phyloP scores from a whole-genome alignment of 257 asterid genomes.

The Schizonepeta tenuifolia region DNA sequence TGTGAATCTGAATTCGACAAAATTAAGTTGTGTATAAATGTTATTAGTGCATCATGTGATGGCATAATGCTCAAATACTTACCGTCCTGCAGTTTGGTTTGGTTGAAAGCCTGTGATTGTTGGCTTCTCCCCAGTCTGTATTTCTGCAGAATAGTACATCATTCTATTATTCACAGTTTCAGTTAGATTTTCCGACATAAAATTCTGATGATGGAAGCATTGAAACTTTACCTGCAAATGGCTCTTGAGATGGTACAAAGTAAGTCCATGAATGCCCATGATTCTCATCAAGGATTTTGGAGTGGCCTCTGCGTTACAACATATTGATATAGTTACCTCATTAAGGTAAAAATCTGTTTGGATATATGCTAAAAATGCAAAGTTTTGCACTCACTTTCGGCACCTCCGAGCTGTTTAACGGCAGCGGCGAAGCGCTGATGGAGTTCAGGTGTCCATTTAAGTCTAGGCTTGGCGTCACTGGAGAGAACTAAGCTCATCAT shows the following conservation, averaged over 20 bases:
- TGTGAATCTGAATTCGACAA: conserved; percentile 44
- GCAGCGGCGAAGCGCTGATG: conserved; percentile 74
- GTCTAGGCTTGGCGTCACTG: conserved; percentile 85
- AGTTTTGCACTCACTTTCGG: conserved; percentile 67
- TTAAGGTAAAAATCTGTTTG: background rate
- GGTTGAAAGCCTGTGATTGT: conserved; percentile 48
- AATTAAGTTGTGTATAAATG: background rate
- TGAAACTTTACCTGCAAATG: conserved; percentile 72
- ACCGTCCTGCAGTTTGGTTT: conserved; percentile 54
- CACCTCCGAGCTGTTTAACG: conserved; percentile 78
- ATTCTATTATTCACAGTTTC: conserved; percentile 17
- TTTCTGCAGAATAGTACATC: conserved; percentile 57
- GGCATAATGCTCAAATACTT: conserved; percentile 7
- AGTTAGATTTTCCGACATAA: background rate
- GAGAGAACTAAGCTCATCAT: conserved; percentile 73
- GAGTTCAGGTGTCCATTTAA: conserved; percentile 93
- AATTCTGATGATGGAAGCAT: background rate
- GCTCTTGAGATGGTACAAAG: conserved; percentile 94
- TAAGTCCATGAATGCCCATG: conserved; percentile 86
- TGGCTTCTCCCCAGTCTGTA: conserved; percentile 80
- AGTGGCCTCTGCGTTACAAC: conserved; percentile 74
- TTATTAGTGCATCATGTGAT: background rate
- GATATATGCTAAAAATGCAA: too few relatives aligned
- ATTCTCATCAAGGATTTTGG: conserved; percentile 95
- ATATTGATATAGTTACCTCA: background rate